These are phyloP conservation scores for Orbilia blumenaviensis DNA, from an alignment of 2,329 filamentous ascomycete species.

Conservation along the genomic window DNA sequence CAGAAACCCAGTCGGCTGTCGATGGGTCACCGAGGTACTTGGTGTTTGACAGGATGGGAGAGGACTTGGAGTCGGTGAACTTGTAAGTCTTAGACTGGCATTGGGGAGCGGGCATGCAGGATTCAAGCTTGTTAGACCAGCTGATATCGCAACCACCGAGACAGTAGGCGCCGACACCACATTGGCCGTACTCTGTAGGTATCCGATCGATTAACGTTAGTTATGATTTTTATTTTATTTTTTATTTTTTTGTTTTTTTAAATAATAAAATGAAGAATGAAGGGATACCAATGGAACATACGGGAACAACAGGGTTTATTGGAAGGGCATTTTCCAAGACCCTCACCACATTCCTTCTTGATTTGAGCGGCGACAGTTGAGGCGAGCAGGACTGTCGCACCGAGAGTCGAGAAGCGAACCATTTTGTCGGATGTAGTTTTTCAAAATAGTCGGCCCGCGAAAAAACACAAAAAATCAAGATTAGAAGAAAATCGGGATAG, in stretches of 20 bases:
- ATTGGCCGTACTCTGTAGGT: conserved; percentile 83
- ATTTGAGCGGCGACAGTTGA: conserved; percentile 31
- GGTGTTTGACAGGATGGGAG: conserved; percentile 68
- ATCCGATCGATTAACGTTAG: neutral
- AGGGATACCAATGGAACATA: conserved; percentile 64
- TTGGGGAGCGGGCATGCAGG: conserved; percentile 83
- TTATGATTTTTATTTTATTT: neutral
- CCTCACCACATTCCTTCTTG: conserved; percentile 61
- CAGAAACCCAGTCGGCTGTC: conserved; percentile 85
- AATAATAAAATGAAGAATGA: conserved; percentile 15
- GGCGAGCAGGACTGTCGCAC: conserved; percentile 30
- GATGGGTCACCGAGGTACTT: conserved; percentile 86
- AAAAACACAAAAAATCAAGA: no score
- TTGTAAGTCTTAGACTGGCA: conserved; percentile 79
- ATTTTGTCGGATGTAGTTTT: conserved; percentile 5
- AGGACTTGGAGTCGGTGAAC: conserved; percentile 77
- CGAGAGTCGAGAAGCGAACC: conserved; percentile 42
- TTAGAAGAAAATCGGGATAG: no score
- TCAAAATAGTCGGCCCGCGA: neutral
- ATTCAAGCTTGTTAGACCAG: conserved; percentile 81
- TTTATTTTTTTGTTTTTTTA: neutral
- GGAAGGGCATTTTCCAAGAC: conserved; percentile 72
- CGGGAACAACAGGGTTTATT: conserved; percentile 80
- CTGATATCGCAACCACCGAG: conserved; percentile 92
- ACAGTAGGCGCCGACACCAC: conserved; percentile 89